Conservation (phyloP, 202 grass and related monocot species). For the Saccharum hybrid region DNA sequence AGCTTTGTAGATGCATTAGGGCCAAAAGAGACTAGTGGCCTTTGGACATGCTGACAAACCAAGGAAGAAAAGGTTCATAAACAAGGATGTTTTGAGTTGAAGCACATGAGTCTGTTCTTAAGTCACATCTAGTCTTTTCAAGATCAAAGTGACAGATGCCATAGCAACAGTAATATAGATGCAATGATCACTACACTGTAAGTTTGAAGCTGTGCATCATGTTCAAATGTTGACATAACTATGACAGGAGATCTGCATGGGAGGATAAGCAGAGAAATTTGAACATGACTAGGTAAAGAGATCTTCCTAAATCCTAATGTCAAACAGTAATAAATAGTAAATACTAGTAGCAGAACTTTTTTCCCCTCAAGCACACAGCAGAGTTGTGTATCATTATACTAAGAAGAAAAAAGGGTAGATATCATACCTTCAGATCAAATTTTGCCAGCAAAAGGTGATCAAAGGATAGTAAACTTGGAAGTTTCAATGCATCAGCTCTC, state of each 20-base stretch:
- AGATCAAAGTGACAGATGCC: constrained; percentile 29
- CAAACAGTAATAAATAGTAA: neutral
- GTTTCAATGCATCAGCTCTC: constrained; percentile 89
- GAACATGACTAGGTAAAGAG: constrained; percentile 13
- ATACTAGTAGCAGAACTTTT: neutral
- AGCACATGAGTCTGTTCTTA: constrained; percentile 28
- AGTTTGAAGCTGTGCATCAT: neutral
- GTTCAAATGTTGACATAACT: constrained; percentile 14
- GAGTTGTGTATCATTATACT: neutral
- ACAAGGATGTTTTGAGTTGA: constrained; percentile 18
- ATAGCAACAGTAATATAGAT: constrained; percentile 9
- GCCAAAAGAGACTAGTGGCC: constrained; percentile 84
- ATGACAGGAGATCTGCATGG: neutral
- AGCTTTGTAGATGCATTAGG: constrained; percentile 88
- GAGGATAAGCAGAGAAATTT: constrained; percentile 22
- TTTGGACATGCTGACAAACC: constrained; percentile 83
- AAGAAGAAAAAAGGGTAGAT: neutral
- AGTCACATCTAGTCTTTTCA: constrained; percentile 9
- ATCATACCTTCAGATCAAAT: constrained; percentile 85
- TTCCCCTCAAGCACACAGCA: neutral
- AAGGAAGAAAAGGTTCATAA: constrained; percentile 12
- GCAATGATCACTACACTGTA: neutral
- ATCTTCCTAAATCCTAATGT: constrained; percentile 21
- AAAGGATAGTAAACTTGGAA: constrained; percentile 76
- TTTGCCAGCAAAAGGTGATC: constrained; percentile 85